A percentile compares a stretch with the other conserved stretches of the same genome.
Evolutionary conservation across 78 protist species (phyloP).

Genomic region (Polysphondylium violaceum): DNA sequence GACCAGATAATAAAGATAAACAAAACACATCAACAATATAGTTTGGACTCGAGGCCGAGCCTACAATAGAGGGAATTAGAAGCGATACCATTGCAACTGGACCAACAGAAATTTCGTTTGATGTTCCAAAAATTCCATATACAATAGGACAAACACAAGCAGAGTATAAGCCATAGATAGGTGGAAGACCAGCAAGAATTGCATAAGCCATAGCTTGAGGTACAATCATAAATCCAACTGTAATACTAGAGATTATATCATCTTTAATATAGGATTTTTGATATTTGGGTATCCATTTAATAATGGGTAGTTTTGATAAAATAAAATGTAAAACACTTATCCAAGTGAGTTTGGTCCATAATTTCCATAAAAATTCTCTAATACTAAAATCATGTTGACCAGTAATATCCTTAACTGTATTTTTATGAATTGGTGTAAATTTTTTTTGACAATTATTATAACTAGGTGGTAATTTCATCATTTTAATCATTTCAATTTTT

Average conservation of each 20-base stretch:
- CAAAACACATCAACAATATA: conserved; percentile 12
- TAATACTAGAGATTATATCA: conserved; percentile 84
- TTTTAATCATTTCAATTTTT: not conserved
- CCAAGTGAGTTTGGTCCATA: not conserved
- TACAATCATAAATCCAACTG: conserved; percentile 82
- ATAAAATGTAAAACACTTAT: not conserved
- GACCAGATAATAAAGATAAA: conserved; percentile 52
- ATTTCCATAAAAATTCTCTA: no score
- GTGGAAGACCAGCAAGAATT: conserved; percentile 82
- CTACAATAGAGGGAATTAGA: conserved; percentile 45
- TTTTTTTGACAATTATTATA: not conserved
- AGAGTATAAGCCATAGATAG: conserved; percentile 78
- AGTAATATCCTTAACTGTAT: not conserved
- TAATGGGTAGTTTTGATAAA: conserved; percentile 20
- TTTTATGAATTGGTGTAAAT: conserved; percentile 18
- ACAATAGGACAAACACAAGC: conserved; percentile 80
- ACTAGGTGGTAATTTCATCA: conserved; percentile 2
- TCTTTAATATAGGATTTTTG: conserved; percentile 44
- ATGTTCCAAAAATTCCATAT: conserved; percentile 75
- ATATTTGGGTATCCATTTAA: conserved; percentile 22
- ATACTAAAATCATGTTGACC: no score
- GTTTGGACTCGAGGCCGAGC: not conserved
- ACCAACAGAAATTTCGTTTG: conserved; percentile 77
- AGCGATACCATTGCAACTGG: conserved; percentile 83
- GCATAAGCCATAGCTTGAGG: conserved; percentile 88